Evolutionary conservation across 2,329 filamentous ascomycete genomes (phyloP).

Genomic region (Hypoxylon rubiginosum): DNA sequence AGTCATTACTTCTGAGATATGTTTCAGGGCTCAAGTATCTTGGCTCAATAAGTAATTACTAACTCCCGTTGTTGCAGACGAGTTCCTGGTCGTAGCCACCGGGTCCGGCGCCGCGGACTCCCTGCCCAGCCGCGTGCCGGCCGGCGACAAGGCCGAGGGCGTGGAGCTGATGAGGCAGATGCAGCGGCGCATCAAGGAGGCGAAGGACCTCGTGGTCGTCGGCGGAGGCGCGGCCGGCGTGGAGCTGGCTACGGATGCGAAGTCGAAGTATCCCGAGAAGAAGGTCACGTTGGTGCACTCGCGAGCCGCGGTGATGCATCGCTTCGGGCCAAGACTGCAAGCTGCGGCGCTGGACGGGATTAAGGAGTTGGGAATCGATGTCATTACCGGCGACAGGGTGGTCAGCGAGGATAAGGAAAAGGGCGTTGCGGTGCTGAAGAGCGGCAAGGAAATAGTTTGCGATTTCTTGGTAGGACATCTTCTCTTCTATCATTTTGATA

Average conservation of each 20-base stretch:
- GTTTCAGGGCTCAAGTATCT: too few species aligned
- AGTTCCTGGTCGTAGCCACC: constrained; percentile 70
- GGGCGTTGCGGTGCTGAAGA: constrained; percentile 59
- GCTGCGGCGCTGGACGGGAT: constrained; percentile 58
- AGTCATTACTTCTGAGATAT: too few species aligned
- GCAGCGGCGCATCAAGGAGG: constrained; percentile 60
- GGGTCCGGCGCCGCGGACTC: constrained; percentile 60
- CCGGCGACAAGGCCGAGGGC: constrained; percentile 58
- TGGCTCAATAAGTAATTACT: too few species aligned
- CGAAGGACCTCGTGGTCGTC: constrained; percentile 62
- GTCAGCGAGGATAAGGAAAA: constrained; percentile 54
- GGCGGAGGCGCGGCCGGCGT: constrained; percentile 74
- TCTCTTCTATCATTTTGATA: background rate
- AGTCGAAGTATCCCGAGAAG: constrained; percentile 68
- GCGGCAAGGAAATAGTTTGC: constrained; percentile 60
- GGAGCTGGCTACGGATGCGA: constrained; percentile 71
- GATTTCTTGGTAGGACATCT: constrained; percentile 63
- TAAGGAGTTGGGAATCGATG: constrained; percentile 60
- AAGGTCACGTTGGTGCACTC: constrained; percentile 71
- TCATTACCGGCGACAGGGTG: constrained; percentile 66
- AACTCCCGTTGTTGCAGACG: too few species aligned
- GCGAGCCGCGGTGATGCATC: constrained; percentile 64
- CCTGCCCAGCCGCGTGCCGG: constrained; percentile 63
- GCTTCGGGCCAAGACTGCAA: constrained; percentile 62
- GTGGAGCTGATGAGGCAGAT: constrained; percentile 59